A percentile compares a stretch with the other conserved stretches of the same genome.
phyloP scores from a whole-genome alignment of 2,329 filamentous ascomycete genomes.

The Trichoderma aggressivum region DNA sequence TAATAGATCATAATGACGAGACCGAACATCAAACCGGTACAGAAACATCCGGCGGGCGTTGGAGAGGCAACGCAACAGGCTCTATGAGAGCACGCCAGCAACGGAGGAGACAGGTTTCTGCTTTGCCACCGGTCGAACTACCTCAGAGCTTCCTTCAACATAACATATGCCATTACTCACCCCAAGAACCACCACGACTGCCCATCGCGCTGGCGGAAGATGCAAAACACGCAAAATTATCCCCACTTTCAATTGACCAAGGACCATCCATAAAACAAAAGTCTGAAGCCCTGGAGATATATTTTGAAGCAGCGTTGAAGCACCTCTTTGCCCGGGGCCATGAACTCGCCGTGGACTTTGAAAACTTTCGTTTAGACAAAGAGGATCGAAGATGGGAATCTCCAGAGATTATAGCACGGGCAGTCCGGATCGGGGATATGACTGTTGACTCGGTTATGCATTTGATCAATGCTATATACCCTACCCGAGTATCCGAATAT shows the following conservation, averaged over 20 bases:
- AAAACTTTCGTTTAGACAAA: constrained; percentile 8
- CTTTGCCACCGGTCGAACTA: constrained; percentile 51
- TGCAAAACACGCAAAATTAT: constrained; percentile 31
- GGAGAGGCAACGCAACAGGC: constrained; percentile 26
- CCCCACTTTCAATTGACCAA: constrained; percentile 29
- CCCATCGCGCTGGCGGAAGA: constrained; percentile 34
- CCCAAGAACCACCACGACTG: constrained; percentile 28
- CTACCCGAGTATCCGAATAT: constrained; percentile 34
- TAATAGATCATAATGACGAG: constrained; percentile 28
- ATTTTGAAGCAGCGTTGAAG: constrained; percentile 32
- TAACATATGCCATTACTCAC: constrained; percentile 41
- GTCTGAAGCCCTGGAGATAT: constrained; percentile 29
- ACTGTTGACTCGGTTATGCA: constrained; percentile 39
- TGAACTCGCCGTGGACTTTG: constrained; percentile 23
- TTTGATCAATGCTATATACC: constrained; percentile 34
- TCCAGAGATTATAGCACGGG: constrained; percentile 21
- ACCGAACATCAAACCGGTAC: constrained; percentile 28
- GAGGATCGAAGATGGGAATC: constrained; percentile 17
- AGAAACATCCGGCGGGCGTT: constrained; percentile 29
- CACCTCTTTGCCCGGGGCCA: constrained; percentile 22
- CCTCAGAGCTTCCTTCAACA: constrained; percentile 55
- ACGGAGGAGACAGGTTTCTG: constrained; percentile 35
- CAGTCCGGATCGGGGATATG: constrained; percentile 32
- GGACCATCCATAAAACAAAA: constrained; percentile 25
- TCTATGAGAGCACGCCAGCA: constrained; percentile 32